Conservation (phyloP, 2,329 filamentous ascomycete genomes). For the Hypoxylon rubiginosum region DNA sequence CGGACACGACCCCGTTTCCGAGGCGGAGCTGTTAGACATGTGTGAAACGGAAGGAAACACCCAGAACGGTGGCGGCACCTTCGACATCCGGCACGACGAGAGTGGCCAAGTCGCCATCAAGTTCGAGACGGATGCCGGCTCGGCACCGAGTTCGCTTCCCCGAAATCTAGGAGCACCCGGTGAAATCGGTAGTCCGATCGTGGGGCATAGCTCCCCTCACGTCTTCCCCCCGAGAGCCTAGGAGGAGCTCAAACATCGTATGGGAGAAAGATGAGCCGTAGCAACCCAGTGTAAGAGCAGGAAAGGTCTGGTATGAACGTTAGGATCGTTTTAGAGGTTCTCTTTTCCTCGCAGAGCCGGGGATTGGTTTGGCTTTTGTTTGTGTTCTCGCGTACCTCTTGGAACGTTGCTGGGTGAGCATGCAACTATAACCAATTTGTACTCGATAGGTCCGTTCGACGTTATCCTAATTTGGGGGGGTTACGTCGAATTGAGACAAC, state of each 20-base stretch:
- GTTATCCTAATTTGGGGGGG: neutral
- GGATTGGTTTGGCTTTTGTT: conserved; percentile 16
- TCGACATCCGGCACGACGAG: conserved; percentile 74
- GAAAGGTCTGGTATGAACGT: neutral
- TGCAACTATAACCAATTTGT: conserved; percentile 23
- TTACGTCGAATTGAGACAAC: conserved; percentile 3
- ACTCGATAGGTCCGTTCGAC: conserved; percentile 19
- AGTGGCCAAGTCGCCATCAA: conserved; percentile 61
- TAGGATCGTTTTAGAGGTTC: conserved; percentile 14
- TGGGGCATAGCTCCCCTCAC: conserved; percentile 39
- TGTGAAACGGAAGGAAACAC: conserved; percentile 91
- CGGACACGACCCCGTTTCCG: conserved; percentile 59
- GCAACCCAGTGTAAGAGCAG: neutral
- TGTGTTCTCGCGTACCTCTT: conserved; percentile 18
- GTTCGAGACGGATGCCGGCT: conserved; percentile 67
- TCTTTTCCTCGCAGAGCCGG: conserved; percentile 19
- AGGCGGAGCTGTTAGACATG: conserved; percentile 82
- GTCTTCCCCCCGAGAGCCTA: conserved; percentile 18
- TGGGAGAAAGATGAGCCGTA: neutral
- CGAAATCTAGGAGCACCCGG: conserved; percentile 70
- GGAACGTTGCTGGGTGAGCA: conserved; percentile 40
- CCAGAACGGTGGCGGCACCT: conserved; percentile 91
- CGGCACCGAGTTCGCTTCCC: conserved; percentile 56
- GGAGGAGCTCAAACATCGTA: neutral
- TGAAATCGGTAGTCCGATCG: conserved; percentile 76